Base-by-base conservation (phyloP, 148 eudicot species). In the Mesembryanthemum crystallinum region DNA sequence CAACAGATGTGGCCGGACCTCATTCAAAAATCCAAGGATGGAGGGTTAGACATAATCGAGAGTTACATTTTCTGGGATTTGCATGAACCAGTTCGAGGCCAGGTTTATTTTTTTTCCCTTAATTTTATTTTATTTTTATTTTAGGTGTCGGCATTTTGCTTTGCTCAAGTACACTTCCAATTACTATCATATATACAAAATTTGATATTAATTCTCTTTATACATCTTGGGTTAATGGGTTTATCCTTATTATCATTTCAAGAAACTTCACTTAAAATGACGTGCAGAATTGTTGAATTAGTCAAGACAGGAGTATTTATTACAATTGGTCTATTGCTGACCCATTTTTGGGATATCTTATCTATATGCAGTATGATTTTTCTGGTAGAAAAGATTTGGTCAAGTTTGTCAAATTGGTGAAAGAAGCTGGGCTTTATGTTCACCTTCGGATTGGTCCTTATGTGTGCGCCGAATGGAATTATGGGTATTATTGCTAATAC, bases 391-490 rank as follows among this genome's bases (percentile, higher is more conserved):
- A 88, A 55, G 98, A 94, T 83, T 77, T 94, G 84, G 95, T 94
- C 58, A 90, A 90, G 67, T 95, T 95, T 61, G 80, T 95, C 59
- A 88, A 95, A 78, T 70, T 90, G 85, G 88, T 91, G 13, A 88
- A 73, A 49, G 89, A 89, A 62, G 96, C 97, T 76, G 97, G 96
- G 66, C 81, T 95, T 43, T 95, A 85, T 78, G 94, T 82, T 73
- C 90, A 90, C 81, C 85, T 95, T 2, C 85, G 99, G 55, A 95
- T 95, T 35, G 97, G 97, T 39, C 97, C 97, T 49, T 92, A 92
- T 64, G 96, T 83, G 11, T 95, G 99, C 64, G 97, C 98, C 49
- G 98, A 94, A 81, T 94, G 98, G 98, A 94, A 91, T 74, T 94
- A 91, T 63, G 98, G 98, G 98, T 94, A 82, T 76, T 42, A 45